These are phyloP conservation scores for Austroboletus olivaceoglutinosus DNA, from an alignment of 1,284 basidiomycete species.

Conservation along the genomic window DNA sequence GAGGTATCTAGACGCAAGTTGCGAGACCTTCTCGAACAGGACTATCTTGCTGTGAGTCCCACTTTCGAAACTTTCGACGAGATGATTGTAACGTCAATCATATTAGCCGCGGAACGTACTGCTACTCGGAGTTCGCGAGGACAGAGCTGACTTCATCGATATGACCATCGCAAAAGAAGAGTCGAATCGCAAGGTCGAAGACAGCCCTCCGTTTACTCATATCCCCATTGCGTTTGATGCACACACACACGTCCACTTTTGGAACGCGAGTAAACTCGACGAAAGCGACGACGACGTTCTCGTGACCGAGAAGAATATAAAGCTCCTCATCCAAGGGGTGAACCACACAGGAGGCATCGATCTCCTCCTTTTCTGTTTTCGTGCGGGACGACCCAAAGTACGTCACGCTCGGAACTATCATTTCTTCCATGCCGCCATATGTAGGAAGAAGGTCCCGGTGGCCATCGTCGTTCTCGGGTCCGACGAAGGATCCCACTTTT, in stretches of 20 bases:
- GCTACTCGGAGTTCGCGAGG: constrained; percentile 17
- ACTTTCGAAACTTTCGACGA: not conserved
- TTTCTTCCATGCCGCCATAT: constrained; percentile 24
- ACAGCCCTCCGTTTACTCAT: constrained; percentile 1
- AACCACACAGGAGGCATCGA: constrained; percentile 19
- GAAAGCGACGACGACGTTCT: constrained; percentile 11
- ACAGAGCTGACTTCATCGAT: constrained; percentile 18
- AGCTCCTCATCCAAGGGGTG: constrained; percentile 23
- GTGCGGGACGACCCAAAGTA: constrained; percentile 21
- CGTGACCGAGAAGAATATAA: constrained; percentile 17
- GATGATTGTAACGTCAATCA: not conserved
- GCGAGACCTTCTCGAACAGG: constrained; percentile 9
- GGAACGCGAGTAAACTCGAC: constrained; percentile 16
- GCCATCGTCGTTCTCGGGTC: constrained; percentile 21
- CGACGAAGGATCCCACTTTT: constrained; percentile 4
- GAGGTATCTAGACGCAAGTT: constrained; percentile 13
- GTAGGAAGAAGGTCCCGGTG: constrained; percentile 23
- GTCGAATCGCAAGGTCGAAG: not conserved
- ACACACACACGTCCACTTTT: constrained; percentile 21
- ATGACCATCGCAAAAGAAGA: not conserved
- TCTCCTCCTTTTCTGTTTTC: constrained; percentile 29
- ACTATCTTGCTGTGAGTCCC: constrained; percentile 17
- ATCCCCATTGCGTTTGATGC: constrained; percentile 4
- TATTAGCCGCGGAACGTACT: constrained; percentile 23
- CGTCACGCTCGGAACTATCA: constrained; percentile 20